Conservation (phyloP, 257 asterid species). For the Catharanthus roseus region DNA sequence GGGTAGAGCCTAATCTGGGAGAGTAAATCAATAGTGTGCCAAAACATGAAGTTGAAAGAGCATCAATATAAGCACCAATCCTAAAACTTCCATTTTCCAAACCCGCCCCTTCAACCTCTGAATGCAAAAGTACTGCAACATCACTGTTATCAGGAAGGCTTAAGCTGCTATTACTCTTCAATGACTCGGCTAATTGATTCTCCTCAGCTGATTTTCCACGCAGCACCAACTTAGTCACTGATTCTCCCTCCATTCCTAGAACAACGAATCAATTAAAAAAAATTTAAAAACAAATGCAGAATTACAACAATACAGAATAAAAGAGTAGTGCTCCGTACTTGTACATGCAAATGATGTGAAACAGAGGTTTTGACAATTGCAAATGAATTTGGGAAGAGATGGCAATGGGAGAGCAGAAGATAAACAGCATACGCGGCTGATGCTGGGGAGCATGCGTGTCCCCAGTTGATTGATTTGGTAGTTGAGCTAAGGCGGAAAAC, state of each 20-base stretch:
- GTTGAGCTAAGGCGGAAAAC: too few species aligned
- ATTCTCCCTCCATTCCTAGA: constrained; percentile 54
- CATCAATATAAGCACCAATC: constrained; percentile 41
- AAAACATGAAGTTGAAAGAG: constrained; percentile 44
- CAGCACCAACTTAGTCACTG: constrained; percentile 39
- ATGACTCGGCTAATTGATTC: constrained; percentile 44
- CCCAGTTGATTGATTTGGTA: too few species aligned
- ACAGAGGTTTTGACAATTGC: not conserved
- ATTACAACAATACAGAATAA: not conserved
- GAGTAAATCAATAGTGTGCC: constrained; percentile 76
- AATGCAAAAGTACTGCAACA: constrained; percentile 33
- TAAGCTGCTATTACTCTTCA: constrained; percentile 41
- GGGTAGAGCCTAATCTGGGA: constrained; percentile 70
- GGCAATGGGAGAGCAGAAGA: not conserved
- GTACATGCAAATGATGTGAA: not conserved
- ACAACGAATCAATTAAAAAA: not conserved
- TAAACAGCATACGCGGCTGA: not conserved
- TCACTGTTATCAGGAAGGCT: constrained; percentile 50
- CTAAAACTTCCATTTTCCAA: constrained; percentile 31
- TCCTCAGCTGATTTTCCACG: constrained; percentile 64
- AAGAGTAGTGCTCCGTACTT: not conserved
- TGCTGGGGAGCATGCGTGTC: constrained; percentile 1
- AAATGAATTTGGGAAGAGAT: not conserved
- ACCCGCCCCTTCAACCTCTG: constrained; percentile 34
- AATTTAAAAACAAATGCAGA: not conserved